Percentiles rank a stretch among this genome's conserved stretches.
phyloP scores from a whole-genome alignment of 140 eudicot species.

The Senecio squalidus region DNA sequence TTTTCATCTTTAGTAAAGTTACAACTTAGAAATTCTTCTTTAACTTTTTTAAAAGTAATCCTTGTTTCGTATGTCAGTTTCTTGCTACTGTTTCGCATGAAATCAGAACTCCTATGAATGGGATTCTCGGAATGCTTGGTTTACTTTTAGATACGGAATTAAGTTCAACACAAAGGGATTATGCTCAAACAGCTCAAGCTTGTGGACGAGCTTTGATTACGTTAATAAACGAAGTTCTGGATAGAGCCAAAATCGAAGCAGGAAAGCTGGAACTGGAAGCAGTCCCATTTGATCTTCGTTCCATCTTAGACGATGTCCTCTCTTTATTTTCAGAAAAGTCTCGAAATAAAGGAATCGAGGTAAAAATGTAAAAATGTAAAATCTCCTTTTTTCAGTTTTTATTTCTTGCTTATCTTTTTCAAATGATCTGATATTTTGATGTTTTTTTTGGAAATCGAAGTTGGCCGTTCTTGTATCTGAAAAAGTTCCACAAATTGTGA shows the following conservation, averaged over 20 bases:
- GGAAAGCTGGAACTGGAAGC: conserved; percentile 86
- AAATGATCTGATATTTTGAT: conserved; percentile 12
- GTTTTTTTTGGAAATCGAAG: conserved; percentile 41
- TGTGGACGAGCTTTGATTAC: conserved; percentile 83
- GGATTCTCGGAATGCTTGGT: conserved; percentile 87
- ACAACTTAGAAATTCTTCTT: no score
- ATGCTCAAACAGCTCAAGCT: conserved; percentile 89
- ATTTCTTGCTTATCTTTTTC: neutral
- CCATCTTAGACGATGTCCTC: conserved; percentile 79
- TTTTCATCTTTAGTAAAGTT: no score
- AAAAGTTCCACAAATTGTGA: conserved; percentile 76
- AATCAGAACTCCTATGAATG: conserved; percentile 94
- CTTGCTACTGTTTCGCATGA: conserved; percentile 95
- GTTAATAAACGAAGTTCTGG: conserved; percentile 83
- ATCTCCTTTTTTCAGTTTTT: neutral
- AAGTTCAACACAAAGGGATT: conserved; percentile 83
- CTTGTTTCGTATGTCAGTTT: conserved; percentile 45
- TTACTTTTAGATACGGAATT: conserved; percentile 76
- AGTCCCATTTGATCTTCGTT: conserved; percentile 67
- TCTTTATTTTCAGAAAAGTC: conserved; percentile 88
- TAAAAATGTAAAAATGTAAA: conserved; percentile 14
- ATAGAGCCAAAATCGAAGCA: conserved; percentile 86
- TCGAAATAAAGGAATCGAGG: conserved; percentile 79
- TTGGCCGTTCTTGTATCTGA: conserved; percentile 88
- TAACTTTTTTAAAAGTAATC: no score